Evolutionary conservation across 2,329 filamentous ascomycete genomes (phyloP), one percentile per base, ranked within the genome.

Genomic region (Emergomyces pasteurianus): DNA sequence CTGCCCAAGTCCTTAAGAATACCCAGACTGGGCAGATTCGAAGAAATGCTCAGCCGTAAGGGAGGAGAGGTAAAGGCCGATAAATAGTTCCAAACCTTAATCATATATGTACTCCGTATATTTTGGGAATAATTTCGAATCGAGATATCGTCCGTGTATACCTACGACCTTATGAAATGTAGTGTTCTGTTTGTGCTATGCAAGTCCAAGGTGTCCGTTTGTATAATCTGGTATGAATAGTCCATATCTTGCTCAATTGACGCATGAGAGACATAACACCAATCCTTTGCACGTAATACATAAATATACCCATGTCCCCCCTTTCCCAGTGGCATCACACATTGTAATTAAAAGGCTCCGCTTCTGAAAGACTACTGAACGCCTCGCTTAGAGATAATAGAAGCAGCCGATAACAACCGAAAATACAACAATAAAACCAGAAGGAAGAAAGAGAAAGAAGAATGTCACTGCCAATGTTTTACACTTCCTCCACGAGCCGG

Each of bases 401-500:
- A 52, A 14, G 23, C 31, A 14, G 16, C 14, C 42, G n/a, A 8
- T 2, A 2, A 67, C 18, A 23, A 12, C 34, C n/a, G 7, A 28
- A 31, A 26, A 21, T 9, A 38, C 38, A 8, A 62, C 58, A 14
- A 28, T 23, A 58, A 23, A 40, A 31, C 59, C 49, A 21, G 26
- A 58, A 18, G 21, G 31, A 43, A 59, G 43, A 57, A 58, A 60
- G 49, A 57, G 54, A 52, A 61, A 18, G 7, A 3, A 14, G 7
- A 47, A 3, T 14, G 21, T 12, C 21, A 47, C 16, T 26, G 21
- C 26, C 52, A 23, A 60, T 60, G 42, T 43, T 28, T 69, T 62
- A 75, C 50, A 76, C 61, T 62, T 77, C 75, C 63, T 76, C 70
- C 47, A 77, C 74, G 61, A 76, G 67, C 60, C 72, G 75, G 46